Evolutionary conservation across 2,329 filamentous ascomycete species (phyloP), one percentile per base, ranked within the genome.

Genomic region (Atkinsonella hypoxylon): DNA sequence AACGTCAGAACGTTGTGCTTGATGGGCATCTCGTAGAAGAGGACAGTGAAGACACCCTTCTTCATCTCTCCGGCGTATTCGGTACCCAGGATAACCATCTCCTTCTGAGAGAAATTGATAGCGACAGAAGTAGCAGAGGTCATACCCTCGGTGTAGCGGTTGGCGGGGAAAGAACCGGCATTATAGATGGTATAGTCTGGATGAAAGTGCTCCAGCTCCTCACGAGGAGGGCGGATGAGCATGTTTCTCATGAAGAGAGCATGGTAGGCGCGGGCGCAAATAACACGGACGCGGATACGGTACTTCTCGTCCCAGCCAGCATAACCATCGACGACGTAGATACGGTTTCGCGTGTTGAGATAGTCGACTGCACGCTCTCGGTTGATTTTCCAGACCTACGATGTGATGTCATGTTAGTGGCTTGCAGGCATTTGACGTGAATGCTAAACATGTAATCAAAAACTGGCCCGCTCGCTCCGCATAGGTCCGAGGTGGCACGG

Each of bases 111-210:
- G 64, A 98, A 98, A 83, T 98, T 98, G 77, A 98, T 94, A 60
- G 93, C 86, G 48, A 98, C 91, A 9, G 93, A 98, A 48, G 93
- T 98, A 56, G 89, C 88, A 18, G 93, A 97, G 63, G 93, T 98
- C 93, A 98, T 98, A 65, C 93, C 90, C 70, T 89, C 87, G 54
- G 93, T 98, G 75, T 85, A 98, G 72, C 91, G 84, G 78, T 98
- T 98, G 67, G 93, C 93, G 45, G 93, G 93, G 86, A 98, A 98
- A 56, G 88, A 88, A 60, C 93, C 93, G 56, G 90, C 93, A 69
- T 98, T 98, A 85, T 98, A 98, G 76, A 98, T 97, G 64, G 91
- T 91, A 78, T 98, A 98, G 78, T 98, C 91, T 62, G 93, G 93
- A 72, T 95, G 88, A 82, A 98, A 98, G 74, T 89, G 82, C 76